Evolutionary conservation across 139 green algal genomes (phyloP).

Genomic region (Edaphochlamys debaryana): DNA sequence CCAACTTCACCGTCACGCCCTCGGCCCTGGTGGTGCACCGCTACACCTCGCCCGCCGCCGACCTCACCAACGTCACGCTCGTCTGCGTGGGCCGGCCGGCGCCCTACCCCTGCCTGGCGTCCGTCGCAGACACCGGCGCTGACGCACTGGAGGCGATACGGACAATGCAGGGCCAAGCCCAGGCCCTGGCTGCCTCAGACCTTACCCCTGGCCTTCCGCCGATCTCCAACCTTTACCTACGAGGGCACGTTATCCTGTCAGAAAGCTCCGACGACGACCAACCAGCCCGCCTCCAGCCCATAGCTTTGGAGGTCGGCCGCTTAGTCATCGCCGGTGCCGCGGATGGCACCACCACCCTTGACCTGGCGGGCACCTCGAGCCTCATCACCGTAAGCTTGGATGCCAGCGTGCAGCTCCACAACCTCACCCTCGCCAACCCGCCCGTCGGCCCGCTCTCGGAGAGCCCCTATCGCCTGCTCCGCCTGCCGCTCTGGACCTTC

Average conservation of each 20-base stretch:
- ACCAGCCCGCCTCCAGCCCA: no score
- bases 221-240: no score
- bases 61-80: not conserved
- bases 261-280: no score
- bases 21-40: not conserved
- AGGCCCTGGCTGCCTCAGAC: no score
- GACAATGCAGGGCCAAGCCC: no score
- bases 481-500: not conserved
- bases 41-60: not conserved
- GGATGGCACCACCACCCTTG: not conserved
- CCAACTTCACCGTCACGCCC: slow-evolving; percentile 1
- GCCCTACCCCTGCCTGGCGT: not conserved
- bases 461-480: not conserved
- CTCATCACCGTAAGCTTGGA: not conserved
- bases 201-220: no score
- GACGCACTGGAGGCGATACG: not conserved
- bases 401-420: not conserved
- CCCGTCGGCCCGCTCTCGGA: not conserved
- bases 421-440: not conserved
- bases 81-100: not conserved
- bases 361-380: not conserved
- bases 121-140: not conserved
- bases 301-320: no score
- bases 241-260: no score
- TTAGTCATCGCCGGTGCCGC: not conserved